Percentiles rank a stretch among this genome's conserved stretches.
phyloP scores from a whole-genome alignment of 345 rosid species.

The Lepidium didymum region DNA sequence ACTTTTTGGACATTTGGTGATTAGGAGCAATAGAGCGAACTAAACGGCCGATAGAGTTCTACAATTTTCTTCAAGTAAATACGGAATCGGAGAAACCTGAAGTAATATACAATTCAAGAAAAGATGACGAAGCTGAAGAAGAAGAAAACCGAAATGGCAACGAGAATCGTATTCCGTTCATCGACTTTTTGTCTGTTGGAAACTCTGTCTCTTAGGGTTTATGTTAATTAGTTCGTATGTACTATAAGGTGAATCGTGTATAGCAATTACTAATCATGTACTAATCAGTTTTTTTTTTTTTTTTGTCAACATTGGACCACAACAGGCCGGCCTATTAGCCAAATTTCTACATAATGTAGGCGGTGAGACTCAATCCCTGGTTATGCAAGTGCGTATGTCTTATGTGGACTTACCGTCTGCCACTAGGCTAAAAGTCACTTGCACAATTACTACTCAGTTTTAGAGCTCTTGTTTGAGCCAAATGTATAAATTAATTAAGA shows the following conservation, averaged over 20 bases:
- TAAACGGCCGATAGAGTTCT: slow-evolving; percentile 41
- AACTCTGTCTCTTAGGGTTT: slow-evolving; percentile 24
- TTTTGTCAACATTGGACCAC: too few relatives aligned
- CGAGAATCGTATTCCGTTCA: slow-evolving; percentile 30
- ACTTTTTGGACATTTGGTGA: not conserved
- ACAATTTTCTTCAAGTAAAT: slow-evolving; percentile 64
- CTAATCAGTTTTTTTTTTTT: not conserved
- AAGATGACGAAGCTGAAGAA: slow-evolving; percentile 11
- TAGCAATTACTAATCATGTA: not conserved
- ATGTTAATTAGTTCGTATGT: slow-evolving; percentile 8
- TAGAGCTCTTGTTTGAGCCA: slow-evolving; percentile 17
- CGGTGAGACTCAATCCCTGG: too few relatives aligned
- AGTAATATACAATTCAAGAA: slow-evolving; percentile 37
- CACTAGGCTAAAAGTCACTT: too few relatives aligned
- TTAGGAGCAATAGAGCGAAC: slow-evolving; percentile 12
- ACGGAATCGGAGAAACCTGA: slow-evolving; percentile 53
- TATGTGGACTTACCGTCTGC: too few relatives aligned
- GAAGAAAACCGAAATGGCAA: slow-evolving; percentile 4
- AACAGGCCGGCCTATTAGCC: too few relatives aligned
- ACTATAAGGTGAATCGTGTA: slow-evolving; percentile 2
- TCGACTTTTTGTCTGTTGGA: slow-evolving; percentile 56
- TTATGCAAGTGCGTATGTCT: too few relatives aligned
- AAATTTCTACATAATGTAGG: too few relatives aligned
- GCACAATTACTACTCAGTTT: not conserved
- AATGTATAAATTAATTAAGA: slow-evolving; percentile 10